A percentile compares a stretch with the other conserved stretches of the same genome.
Conservation (phyloP, 176 grass and related monocot genomes). For the Bromus sterilis region DNA sequence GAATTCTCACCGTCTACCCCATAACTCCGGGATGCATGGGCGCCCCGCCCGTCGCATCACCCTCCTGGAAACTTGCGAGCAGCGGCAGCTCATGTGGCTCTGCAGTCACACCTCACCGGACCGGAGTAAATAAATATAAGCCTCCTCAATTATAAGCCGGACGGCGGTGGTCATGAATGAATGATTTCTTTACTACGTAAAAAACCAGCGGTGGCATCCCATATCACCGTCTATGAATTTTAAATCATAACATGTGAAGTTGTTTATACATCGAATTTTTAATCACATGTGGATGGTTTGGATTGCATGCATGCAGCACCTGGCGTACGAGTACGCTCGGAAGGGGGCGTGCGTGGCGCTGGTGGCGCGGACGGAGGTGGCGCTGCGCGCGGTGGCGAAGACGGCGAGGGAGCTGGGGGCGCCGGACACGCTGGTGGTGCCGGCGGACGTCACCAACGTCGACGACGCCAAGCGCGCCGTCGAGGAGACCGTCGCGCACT, state of each 20-base stretch:
- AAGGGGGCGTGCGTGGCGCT: constrained; percentile 68
- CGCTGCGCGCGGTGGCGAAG: constrained; percentile 56
- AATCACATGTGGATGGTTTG: no score
- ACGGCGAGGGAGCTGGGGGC: constrained; percentile 43
- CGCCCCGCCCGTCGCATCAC: not conserved
- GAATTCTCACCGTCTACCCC: not conserved
- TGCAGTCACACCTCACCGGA: not conserved
- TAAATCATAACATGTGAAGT: no score
- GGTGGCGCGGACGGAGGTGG: constrained; percentile 61
- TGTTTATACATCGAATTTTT: no score
- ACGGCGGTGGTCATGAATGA: not conserved
- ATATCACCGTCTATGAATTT: no score
- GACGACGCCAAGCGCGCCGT: constrained; percentile 63
- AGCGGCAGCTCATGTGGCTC: not conserved
- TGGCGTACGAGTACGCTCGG: constrained; percentile 77
- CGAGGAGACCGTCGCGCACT: constrained; percentile 68
- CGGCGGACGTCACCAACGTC: constrained; percentile 54
- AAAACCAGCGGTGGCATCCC: no score
- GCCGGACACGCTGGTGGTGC: constrained; percentile 53
- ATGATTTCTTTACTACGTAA: not conserved
- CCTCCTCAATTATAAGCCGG: not conserved
- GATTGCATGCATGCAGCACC: constrained; percentile 50
- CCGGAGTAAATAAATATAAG: not conserved
- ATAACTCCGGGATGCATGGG: not conserved
- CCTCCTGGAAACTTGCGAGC: not conserved